These are phyloP conservation scores for Ophiostoma triangulosporum DNA, from an alignment of 2,329 filamentous ascomycete species.

Conservation along the genomic window DNA sequence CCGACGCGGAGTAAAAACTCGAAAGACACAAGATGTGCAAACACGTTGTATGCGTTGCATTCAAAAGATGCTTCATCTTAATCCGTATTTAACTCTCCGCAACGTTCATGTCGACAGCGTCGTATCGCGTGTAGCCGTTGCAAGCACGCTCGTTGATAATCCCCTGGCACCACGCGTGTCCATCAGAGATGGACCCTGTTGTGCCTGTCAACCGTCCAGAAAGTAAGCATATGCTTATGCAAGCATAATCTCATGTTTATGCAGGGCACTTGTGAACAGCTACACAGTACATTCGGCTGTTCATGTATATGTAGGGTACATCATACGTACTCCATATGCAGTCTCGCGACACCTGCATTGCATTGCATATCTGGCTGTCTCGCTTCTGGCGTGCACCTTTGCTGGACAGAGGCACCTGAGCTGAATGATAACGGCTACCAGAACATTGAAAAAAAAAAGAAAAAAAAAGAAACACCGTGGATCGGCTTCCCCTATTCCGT, in stretches of 20 bases:
- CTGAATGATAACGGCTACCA: background rate
- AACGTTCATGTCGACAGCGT: background rate
- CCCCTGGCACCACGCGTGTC: too few species aligned
- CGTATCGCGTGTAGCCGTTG: background rate
- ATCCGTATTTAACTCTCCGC: background rate
- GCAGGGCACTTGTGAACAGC: too few species aligned
- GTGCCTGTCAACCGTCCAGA: too few species aligned
- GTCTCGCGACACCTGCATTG: background rate
- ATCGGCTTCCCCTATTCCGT: background rate
- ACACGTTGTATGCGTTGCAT: background rate
- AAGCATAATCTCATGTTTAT: too few species aligned
- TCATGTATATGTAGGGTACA: background rate
- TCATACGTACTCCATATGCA: background rate
- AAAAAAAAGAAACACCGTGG: background rate
- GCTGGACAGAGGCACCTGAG: background rate
- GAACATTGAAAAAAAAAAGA: background rate
- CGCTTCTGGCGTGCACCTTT: background rate
- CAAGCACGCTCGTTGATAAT: too few species aligned
- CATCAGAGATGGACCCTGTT: too few species aligned
- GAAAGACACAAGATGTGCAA: background rate
- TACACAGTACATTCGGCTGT: too few species aligned
- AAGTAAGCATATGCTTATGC: too few species aligned
- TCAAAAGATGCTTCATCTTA: background rate
- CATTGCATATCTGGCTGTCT: background rate
- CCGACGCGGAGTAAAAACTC: background rate